Evolutionary conservation across 108 stramenopile species (phyloP).

Genomic region (Skeletonema grethae): DNA sequence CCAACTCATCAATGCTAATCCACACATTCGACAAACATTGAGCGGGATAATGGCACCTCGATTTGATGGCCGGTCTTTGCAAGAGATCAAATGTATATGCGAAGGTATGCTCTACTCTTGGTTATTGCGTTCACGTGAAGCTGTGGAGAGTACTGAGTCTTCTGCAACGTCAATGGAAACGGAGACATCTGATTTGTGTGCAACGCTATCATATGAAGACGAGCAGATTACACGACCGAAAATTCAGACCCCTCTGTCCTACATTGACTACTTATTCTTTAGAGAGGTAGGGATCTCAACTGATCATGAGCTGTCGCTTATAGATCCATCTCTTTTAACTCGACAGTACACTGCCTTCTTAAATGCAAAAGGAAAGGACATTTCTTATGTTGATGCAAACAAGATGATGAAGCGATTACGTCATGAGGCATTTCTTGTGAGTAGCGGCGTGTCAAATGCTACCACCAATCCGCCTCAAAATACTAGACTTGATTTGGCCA

Average conservation of each 20-base stretch:
- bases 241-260: constrained; percentile 24
- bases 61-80: constrained; percentile 3
- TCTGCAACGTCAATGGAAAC: background rate
- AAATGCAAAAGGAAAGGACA: background rate
- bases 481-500: constrained; percentile 6
- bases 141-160: constrained; percentile 1
- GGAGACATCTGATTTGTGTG: background rate
- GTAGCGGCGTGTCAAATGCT: background rate
- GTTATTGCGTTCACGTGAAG: constrained; percentile 21
- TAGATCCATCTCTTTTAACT: constrained; percentile 7
- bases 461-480: constrained; percentile 1
- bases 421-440: constrained; percentile 6
- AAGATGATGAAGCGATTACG: constrained; percentile 5
- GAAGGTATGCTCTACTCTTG: constrained; percentile 37
- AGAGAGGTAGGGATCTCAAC: constrained; percentile 16
- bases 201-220: too few relatives aligned
- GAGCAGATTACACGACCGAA: background rate
- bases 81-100: constrained; percentile 10
- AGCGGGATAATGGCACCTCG: constrained; percentile 2
- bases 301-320: constrained; percentile 11
- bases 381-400: constrained; percentile 10
- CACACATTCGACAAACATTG: constrained; percentile 4
- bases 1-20: constrained; percentile 14
- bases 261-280: constrained; percentile 23
- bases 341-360: constrained; percentile 16